Evolutionary conservation across 495 filamentous ascomycete genomes (phyloP), one percentile per base, ranked within the genome.

Genomic region (Podospora pseudocomata): DNA sequence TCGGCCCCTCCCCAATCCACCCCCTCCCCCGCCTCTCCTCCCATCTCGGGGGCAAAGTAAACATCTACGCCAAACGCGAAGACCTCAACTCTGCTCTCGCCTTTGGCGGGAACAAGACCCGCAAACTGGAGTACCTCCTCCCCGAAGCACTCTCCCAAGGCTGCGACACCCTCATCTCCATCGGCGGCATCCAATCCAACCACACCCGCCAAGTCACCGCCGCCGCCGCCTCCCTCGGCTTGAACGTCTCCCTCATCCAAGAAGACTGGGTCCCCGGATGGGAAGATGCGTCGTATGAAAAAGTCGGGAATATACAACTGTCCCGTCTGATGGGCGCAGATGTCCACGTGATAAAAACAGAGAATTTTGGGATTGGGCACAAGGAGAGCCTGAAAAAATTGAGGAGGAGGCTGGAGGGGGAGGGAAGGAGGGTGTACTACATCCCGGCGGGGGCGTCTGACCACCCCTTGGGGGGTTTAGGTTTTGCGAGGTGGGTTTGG

Each of bases 151-250:
- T 84, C n/a, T 74, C 78, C 61, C 78, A 83, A 65, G 81, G 81
- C 19, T 81, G 78, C 71, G 82, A 84, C 66, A 88, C 84, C 3
- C 81, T 91, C 15, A 82, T 90, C 65, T 84, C 80, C 61, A 87
- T 88, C 71, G 88, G 88, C 59, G 88, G 88, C 54, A 79, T 90
- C 13, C 88, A 90, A 71, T 87, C 82, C 28, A 91, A 90, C 80
- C 87, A 89, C 74, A 90, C 86, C 7, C 82, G 88, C 0, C 83
- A 86, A 67, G 87, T 89, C 0, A 86, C 87, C 2, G 88, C 86
- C 0, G 85, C 84, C 0, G 86, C 85, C 4, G 79, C 83, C 15
- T 77, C 80, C 23, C 69, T 83, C 0, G 87, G 87, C 0, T 76
- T 90, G 1, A 80, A 85, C 20, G 83, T 80, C 15, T 78, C 81